Percentiles rank a stretch among this genome's conserved stretches.
These are phyloP conservation scores for Phytophthora meadii DNA, from an alignment of 352 stramenopile genomes.

Conservation along the genomic window DNA sequence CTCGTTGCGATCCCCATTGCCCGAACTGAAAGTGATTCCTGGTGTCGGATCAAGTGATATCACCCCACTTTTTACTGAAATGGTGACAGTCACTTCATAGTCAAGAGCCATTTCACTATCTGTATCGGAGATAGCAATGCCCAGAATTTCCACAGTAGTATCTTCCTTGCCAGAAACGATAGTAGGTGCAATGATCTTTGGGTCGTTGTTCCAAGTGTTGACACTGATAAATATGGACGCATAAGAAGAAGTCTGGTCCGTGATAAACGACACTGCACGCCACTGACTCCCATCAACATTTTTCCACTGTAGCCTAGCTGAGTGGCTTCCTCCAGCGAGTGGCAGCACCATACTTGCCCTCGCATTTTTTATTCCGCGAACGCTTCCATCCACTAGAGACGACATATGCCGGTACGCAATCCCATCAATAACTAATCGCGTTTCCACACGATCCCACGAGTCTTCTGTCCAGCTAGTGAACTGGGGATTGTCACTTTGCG, in stretches of 20 bases:
- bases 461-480: slow-evolving; percentile 59
- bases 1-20: slow-evolving; percentile 55
- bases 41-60: slow-evolving; percentile 56
- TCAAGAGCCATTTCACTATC: slow-evolving; percentile 59
- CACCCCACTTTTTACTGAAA: slow-evolving; percentile 67
- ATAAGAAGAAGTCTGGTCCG: slow-evolving; percentile 68
- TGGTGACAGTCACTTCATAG: slow-evolving; percentile 64
- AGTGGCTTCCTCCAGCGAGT: slow-evolving; percentile 65
- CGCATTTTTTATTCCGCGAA: slow-evolving; percentile 78
- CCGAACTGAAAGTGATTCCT: slow-evolving; percentile 68
- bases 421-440: slow-evolving; percentile 70
- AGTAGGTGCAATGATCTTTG: slow-evolving; percentile 48
- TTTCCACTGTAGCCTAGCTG: slow-evolving; percentile 75
- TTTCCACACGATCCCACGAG: slow-evolving; percentile 65
- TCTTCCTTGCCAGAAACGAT: slow-evolving; percentile 60
- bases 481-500: slow-evolving; percentile 75
- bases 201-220: slow-evolving; percentile 78
- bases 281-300: slow-evolving; percentile 75
- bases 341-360: slow-evolving; percentile 71
- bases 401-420: slow-evolving; percentile 73
- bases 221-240: slow-evolving; percentile 74
- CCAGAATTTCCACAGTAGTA: slow-evolving; percentile 40
- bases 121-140: slow-evolving; percentile 57
- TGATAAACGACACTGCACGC: slow-evolving; percentile 76
- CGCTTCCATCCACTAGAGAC: slow-evolving; percentile 67